Conservation (phyloP, 139 green algal species). For the Chlorella ohadii region DNA sequence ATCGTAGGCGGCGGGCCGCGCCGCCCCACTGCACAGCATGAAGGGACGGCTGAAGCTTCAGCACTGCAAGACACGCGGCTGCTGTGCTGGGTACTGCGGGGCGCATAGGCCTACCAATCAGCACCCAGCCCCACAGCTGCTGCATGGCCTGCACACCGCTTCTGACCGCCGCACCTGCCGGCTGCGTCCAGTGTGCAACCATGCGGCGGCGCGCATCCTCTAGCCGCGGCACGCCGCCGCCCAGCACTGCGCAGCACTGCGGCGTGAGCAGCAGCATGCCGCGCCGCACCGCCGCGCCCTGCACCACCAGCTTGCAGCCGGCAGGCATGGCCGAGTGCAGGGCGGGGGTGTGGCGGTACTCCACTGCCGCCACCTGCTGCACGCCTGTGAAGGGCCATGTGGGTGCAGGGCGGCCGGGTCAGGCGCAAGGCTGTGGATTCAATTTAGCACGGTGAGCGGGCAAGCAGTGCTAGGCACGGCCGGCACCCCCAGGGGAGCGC, state of each 20-base stretch:
- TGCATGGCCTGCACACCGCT: neutral
- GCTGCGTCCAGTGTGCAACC: slow-evolving; percentile 50
- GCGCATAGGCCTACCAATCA: no score
- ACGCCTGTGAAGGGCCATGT: slow-evolving; percentile 33
- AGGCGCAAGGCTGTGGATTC: no score
- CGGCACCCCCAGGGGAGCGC: no score
- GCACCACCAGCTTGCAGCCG: slow-evolving; percentile 64
- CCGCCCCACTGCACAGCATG: slow-evolving; percentile 4
- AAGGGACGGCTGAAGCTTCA: neutral
- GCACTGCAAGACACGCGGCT: neutral
- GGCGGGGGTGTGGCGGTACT: slow-evolving; percentile 44
- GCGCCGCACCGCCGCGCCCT: slow-evolving; percentile 49
- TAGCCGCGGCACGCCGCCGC: slow-evolving; percentile 62
- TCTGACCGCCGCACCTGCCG: slow-evolving; percentile 37
- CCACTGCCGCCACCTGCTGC: slow-evolving; percentile 53
- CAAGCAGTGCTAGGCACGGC: no score
- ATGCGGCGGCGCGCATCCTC: slow-evolving; percentile 50
- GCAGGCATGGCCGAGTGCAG: slow-evolving; percentile 41
- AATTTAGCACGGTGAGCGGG: no score
- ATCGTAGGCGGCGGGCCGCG: slow-evolving; percentile 34
- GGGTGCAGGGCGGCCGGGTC: no score
- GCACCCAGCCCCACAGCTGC: no score
- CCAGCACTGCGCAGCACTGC: slow-evolving; percentile 65
- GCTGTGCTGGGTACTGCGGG: no score
- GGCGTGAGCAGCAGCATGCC: slow-evolving; percentile 75